Evolutionary conservation across 305 asterid genomes (phyloP).

Genomic region (Fraxinus floribunda): DNA sequence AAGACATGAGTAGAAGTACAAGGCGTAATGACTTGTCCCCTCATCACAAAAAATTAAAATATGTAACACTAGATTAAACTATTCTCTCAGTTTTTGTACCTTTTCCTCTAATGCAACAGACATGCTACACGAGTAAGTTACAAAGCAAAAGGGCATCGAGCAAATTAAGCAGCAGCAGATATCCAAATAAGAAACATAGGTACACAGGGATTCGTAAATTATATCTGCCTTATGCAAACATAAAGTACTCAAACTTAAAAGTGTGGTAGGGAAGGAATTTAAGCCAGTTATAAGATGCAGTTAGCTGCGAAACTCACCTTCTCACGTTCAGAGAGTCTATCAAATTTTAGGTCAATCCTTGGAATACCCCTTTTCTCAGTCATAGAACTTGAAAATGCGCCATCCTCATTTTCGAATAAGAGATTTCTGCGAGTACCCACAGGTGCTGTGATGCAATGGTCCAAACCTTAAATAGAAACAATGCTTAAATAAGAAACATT

Average conservation of each 20-base stretch:
- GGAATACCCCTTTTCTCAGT: conserved; percentile 59
- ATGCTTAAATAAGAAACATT: conserved; percentile 24
- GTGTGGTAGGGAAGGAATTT: conserved; percentile 6
- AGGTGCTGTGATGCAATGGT: conserved; percentile 65
- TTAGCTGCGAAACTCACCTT: conserved; percentile 48
- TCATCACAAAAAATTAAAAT: background rate
- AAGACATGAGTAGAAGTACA: background rate
- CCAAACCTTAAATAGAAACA: conserved; percentile 54
- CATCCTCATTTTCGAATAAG: conserved; percentile 51
- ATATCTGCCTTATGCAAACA: background rate
- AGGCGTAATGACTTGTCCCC: background rate
- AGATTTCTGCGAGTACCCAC: conserved; percentile 45
- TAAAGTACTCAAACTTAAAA: conserved; percentile 4
- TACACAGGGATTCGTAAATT: background rate
- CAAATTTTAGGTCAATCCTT: conserved; percentile 58
- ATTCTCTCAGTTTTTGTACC: background rate
- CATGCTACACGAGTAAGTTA: background rate
- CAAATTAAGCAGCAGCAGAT: background rate
- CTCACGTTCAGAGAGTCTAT: conserved; percentile 71
- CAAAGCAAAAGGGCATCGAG: background rate
- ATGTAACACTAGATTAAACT: background rate
- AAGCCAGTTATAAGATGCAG: background rate
- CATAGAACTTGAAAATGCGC: conserved; percentile 63
- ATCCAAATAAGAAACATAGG: background rate
- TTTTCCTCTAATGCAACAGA: background rate